These are phyloP conservation scores for Lyophyllum semitale DNA, from an alignment of 768 basidiomycete species.

Conservation along the genomic window DNA sequence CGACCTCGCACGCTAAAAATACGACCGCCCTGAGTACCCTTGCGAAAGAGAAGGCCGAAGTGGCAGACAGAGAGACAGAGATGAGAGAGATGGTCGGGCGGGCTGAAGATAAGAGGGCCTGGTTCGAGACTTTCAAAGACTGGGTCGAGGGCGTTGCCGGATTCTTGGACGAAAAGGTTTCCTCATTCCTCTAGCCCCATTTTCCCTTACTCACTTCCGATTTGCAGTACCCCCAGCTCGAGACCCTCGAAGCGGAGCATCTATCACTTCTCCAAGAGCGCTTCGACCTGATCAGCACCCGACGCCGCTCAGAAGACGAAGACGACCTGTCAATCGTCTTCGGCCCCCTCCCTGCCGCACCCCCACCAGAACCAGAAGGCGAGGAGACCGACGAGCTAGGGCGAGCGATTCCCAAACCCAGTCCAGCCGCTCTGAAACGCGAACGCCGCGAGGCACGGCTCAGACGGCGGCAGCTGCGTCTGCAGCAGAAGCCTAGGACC, in stretches of 20 bases:
- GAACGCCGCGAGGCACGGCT: conserved; percentile 62
- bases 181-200: not conserved
- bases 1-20: conserved; percentile 68
- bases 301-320: conserved; percentile 75
- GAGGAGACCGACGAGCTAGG: conserved; percentile 67
- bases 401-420: conserved; percentile 46
- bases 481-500: conserved; percentile 19
- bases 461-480: conserved; percentile 53
- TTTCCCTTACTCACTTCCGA: not conserved
- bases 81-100: conserved; percentile 73
- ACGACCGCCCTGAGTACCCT: conserved; percentile 57
- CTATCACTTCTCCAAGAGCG: conserved; percentile 75
- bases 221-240: conserved; percentile 73
- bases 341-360: conserved; percentile 45
- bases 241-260: conserved; percentile 77
- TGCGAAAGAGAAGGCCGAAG: conserved; percentile 60
- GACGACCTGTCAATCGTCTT: conserved; percentile 78
- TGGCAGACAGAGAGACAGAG: conserved; percentile 70
- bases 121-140: conserved; percentile 78
- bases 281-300: conserved; percentile 61
- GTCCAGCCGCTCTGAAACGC: conserved; percentile 45
- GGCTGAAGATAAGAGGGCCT: conserved; percentile 78
- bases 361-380: conserved; percentile 25
- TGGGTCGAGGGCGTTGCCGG: conserved; percentile 82
- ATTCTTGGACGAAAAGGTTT: conserved; percentile 86